phyloP scores from a whole-genome alignment of 805 yeast species.

The Suhomyces sp. region DNA sequence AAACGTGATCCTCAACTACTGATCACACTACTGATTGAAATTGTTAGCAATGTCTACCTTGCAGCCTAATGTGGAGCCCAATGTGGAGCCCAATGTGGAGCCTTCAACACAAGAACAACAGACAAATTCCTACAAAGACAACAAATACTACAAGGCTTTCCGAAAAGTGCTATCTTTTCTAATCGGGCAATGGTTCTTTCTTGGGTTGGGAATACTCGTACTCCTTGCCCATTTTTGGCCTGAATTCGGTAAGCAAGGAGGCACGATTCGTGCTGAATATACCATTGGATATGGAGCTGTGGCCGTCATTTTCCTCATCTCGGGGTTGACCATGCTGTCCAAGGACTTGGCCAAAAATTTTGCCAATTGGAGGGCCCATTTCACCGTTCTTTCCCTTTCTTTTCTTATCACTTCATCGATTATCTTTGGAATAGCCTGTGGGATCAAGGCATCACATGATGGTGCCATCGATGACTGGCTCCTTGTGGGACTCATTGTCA shows the following conservation, averaged over 20 bases:
- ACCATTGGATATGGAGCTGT: conserved; percentile 84
- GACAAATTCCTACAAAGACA: too few relatives aligned
- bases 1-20: too few relatives aligned
- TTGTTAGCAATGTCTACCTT: too few relatives aligned
- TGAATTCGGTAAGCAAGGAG: conserved; percentile 80
- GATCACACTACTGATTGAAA: too few relatives aligned
- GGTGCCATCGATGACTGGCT: conserved; percentile 70
- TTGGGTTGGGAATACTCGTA: conserved; percentile 67
- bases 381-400: conserved; percentile 63
- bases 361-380: conserved; percentile 79
- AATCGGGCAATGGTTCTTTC: conserved; percentile 70
- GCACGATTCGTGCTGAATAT: conserved; percentile 70
- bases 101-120: too few relatives aligned
- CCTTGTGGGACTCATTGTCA: conserved; percentile 75
- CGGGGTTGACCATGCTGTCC: conserved; percentile 78
- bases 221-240: conserved; percentile 79
- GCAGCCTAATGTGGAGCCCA: too few relatives aligned
- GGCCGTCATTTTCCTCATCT: conserved; percentile 76
- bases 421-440: conserved; percentile 71
- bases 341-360: conserved; percentile 59
- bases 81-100: too few relatives aligned
- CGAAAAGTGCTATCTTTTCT: conserved; percentile 24
- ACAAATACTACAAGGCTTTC: too few relatives aligned
- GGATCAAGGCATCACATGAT: conserved; percentile 57
- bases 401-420: conserved; percentile 71